These are phyloP conservation scores for Scorias spongiosa DNA, from an alignment of 2,329 filamentous ascomycete species.

Conservation along the genomic window DNA sequence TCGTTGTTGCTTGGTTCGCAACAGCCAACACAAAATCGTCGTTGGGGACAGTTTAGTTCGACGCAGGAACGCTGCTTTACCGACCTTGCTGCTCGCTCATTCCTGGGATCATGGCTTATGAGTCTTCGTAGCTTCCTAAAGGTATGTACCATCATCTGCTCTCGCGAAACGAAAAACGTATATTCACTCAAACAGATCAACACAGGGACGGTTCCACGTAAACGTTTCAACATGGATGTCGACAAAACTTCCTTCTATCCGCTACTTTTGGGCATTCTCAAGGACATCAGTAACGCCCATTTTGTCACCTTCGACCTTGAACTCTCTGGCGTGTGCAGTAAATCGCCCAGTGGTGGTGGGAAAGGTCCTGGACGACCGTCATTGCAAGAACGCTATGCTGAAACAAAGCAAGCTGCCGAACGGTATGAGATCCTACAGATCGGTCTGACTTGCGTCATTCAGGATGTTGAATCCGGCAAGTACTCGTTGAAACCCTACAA, in stretches of 20 bases:
- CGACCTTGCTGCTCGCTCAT: too few relatives aligned
- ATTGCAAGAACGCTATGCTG: constrained; percentile 45
- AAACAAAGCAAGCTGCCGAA: constrained; percentile 45
- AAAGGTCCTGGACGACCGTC: constrained; percentile 30
- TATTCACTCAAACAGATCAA: too few relatives aligned
- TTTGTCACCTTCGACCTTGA: constrained; percentile 54
- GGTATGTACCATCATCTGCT: too few relatives aligned
- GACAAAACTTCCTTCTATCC: constrained; percentile 33
- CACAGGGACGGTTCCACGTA: too few relatives aligned
- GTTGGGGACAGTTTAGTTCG: too few relatives aligned
- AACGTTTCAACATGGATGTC: constrained; percentile 38
- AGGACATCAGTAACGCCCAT: constrained; percentile 41
- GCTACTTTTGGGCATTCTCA: constrained; percentile 40
- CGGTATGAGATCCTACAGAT: constrained; percentile 50
- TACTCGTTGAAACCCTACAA: constrained; percentile 52
- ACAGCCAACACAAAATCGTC: too few relatives aligned
- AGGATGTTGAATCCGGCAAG: constrained; percentile 37
- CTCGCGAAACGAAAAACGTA: too few relatives aligned
- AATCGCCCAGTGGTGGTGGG: constrained; percentile 20
- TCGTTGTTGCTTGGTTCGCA: too few relatives aligned
- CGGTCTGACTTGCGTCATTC: constrained; percentile 49
- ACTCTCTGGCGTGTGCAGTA: constrained; percentile 45
- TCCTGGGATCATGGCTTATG: too few relatives aligned
- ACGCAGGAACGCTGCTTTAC: too few relatives aligned
- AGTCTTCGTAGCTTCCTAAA: too few relatives aligned